Evolutionary conservation across 352 stramenopile species (phyloP), one percentile per base, ranked within the genome.

Genomic region (Thalassiosira ordinaria): DNA sequence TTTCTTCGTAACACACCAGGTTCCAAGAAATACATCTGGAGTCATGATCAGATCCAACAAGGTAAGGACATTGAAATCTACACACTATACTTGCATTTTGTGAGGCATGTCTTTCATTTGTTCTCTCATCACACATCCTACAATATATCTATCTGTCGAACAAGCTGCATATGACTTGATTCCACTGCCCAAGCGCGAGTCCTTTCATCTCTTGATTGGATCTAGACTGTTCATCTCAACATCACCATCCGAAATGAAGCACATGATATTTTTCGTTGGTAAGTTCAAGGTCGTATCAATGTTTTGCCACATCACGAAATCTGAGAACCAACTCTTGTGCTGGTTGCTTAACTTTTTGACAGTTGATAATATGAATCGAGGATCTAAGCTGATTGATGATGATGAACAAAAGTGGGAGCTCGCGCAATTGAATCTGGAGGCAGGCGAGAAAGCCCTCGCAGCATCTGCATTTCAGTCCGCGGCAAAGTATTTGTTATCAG

Each of bases 131-230:
- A n/a, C n/a, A n/a, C n/a, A n/a, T 55, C 8, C n/a, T 18, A 47
- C 37, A 47, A 14, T 8, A 26, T 20, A 6, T n/a, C 5, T 13
- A 26, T 55, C 24, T 9, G n/a, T n/a, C n/a, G n/a, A n/a, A n/a
- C n/a, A 55, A 55, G 26, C 51, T 11, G 65, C 51, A 20, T 55
- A 53, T 18, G 62, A 73, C 9, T 46, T 83, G 18, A 83, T 83
- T 39, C 67, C 66, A 24, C 7, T 55, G 18, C 7, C 57, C 3
- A 60, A 84, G 24, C 31, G 62, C 11, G 66, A 68, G 52, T 55
- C 51, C 1, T 89, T 86, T 47, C 86, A 90, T 59, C 60, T 91
- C 2, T 44, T 87, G 11, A 65, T 90, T 64, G 86, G 86, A 31
- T 75, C 80, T 0, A 76, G 74, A 20, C 31, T 90, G 9, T 86